Evolutionary conservation across 176 grass and related monocot genomes (phyloP).

Genomic region (Avena atlantica): DNA sequence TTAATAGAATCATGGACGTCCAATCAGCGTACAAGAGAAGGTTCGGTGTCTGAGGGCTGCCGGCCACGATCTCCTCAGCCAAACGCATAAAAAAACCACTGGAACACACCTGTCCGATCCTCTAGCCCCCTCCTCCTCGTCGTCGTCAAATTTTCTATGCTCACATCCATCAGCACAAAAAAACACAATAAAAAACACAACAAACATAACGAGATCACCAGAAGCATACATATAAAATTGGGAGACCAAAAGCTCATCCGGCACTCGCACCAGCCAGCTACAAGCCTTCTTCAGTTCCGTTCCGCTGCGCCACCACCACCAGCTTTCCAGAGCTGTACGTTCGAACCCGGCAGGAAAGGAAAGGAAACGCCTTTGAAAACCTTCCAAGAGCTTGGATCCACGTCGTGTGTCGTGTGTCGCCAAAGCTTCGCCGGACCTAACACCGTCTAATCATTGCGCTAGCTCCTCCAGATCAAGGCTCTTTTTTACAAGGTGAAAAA

Average conservation of each 20-base stretch:
- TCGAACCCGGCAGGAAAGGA: conserved; percentile 18
- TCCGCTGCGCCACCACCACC: not conserved
- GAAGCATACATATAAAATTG: not conserved
- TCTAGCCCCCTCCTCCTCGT: conserved; percentile 16
- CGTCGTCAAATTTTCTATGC: conserved; percentile 34
- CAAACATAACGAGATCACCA: not conserved
- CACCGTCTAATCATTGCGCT: conserved; percentile 25
- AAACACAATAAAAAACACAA: not conserved
- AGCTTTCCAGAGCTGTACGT: conserved; percentile 35
- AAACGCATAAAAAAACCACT: not conserved
- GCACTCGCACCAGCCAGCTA: conserved; percentile 5
- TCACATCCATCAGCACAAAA: conserved; percentile 1
- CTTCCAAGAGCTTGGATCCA: conserved; percentile 39
- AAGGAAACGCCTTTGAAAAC: conserved; percentile 8
- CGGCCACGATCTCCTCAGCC: conserved; percentile 46
- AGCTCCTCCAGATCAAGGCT: not conserved
- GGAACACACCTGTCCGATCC: conserved; percentile 47
- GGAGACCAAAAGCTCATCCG: conserved; percentile 12
- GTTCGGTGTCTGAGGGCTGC: conserved; percentile 49
- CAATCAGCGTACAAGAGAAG: conserved; percentile 50
- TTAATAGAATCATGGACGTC: conserved; percentile 20
- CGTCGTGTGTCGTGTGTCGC: not conserved
- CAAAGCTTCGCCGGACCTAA: conserved; percentile 23
- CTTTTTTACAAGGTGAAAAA: not conserved
- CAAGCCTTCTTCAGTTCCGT: not conserved